Conservation (phyloP, 352 stramenopile genomes). For the Elongisporangium senticosum region DNA sequence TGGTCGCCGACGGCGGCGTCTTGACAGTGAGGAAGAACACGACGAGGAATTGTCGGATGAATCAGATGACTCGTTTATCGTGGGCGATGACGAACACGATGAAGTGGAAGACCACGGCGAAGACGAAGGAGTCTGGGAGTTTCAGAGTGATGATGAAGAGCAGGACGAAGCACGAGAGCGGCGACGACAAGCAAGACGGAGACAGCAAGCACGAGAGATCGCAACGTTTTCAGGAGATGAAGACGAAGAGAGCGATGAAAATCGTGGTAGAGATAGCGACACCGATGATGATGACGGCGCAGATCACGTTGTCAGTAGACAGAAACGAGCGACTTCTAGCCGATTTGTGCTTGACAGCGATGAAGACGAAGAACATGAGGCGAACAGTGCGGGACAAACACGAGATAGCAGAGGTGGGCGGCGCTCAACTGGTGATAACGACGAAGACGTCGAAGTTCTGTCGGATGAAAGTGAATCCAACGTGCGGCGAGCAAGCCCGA, state of each 20-base stretch:
- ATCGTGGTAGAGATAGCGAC: neutral
- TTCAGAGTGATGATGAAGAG: slow-evolving; percentile 30
- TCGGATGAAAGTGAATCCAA: neutral
- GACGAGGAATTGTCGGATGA: slow-evolving; percentile 28
- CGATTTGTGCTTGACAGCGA: slow-evolving; percentile 6
- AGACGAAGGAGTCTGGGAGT: slow-evolving; percentile 16
- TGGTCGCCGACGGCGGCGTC: slow-evolving; percentile 13
- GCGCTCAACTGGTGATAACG: neutral
- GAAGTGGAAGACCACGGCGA: slow-evolving; percentile 21
- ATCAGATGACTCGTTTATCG: slow-evolving; percentile 73
- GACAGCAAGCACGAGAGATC: slow-evolving; percentile 10
- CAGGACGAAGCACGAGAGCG: slow-evolving; percentile 23
- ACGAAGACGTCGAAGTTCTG: neutral
- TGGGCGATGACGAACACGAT: slow-evolving; percentile 35
- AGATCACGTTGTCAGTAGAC: slow-evolving; percentile 7
- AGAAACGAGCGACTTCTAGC: slow-evolving; percentile 3
- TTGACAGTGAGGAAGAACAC: slow-evolving; percentile 35
- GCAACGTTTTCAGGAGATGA: neutral
- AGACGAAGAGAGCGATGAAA: slow-evolving; percentile 8
- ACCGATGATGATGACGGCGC: slow-evolving; percentile 8
- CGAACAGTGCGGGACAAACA: neutral
- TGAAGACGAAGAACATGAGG: slow-evolving; percentile 12
- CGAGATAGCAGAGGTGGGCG: neutral
- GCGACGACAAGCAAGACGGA: slow-evolving; percentile 12
- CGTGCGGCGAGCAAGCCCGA: neutral